Base-by-base conservation (phyloP, 371 early-diverging fungal species). In the Mucor piriformis region DNA sequence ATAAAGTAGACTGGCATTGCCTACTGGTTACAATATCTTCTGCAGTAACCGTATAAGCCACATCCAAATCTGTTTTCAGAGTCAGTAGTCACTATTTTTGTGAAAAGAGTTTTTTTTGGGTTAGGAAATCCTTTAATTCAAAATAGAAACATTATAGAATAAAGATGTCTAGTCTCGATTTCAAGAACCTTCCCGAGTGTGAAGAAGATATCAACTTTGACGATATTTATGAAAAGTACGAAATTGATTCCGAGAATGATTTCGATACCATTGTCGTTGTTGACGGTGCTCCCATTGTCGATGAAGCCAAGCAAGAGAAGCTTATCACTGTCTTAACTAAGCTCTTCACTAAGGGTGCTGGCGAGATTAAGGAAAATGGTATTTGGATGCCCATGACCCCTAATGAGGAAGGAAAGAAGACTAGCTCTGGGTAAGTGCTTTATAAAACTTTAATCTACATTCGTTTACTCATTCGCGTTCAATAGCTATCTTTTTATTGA, bases 211-310 rank as follows among this genome's bases (percentile, higher is more conserved):
- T 97, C 69, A 95, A 97, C 81, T 97, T 91, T 76, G 79, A 86
- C 61, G 97, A 97, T 72, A 87, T 96, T 66, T 92, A 94, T 64
- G 93, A 88, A 56, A 76, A 85, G 54, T 92, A 87, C 70, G 64
- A 78, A 57, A 83, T 92, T 42, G 69, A 73, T 1, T 64, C 77
- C 57, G 89, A 90, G 51, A 84, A 86, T 53, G 82, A 83, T 34
- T 90, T 94, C 48, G 96, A 95, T 67, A 88, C 84, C 59, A 84
- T 97, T 42, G 85, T 97, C 48, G 91, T 97, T 23, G 90, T 97
- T 25, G 97, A 97, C 77, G 90, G 92, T 55, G 86, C 91, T 27
- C 99, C 99, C 32, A 68, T 89, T 25, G 95, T 97, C 59, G 95
- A 96, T 54, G 89, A 88, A 59, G 68, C 74, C 62, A 96, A 96